phyloP scores from a whole-genome alignment of 495 filamentous ascomycete species.

The Lophiotrema nucula region DNA sequence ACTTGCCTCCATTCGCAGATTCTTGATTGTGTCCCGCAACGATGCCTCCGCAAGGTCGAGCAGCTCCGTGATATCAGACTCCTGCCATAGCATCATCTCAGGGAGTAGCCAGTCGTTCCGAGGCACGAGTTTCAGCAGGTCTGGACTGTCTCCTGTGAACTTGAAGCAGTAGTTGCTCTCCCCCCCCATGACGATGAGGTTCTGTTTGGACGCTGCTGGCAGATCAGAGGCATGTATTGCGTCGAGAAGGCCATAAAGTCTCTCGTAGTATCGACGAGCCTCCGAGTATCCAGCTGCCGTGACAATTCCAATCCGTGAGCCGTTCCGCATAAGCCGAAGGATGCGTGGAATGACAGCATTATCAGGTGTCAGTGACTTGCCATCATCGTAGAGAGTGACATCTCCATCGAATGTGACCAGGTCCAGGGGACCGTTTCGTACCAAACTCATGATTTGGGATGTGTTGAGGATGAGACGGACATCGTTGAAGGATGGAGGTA shows the following conservation, averaged over 20 bases:
- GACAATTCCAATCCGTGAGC: constrained; percentile 84
- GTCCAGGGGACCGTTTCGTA: constrained; percentile 63
- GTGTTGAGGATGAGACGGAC: constrained; percentile 90
- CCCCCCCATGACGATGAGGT: constrained; percentile 87
- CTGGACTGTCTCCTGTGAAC: constrained; percentile 56
- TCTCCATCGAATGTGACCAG: constrained; percentile 97
- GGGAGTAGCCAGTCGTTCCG: constrained; percentile 75
- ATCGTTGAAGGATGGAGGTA: constrained; percentile 97
- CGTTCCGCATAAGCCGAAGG: constrained; percentile 59
- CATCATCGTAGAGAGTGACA: constrained; percentile 95
- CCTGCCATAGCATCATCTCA: constrained; percentile 84
- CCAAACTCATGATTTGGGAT: constrained; percentile 84
- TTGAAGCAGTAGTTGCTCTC: constrained; percentile 82
- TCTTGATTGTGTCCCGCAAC: constrained; percentile 71
- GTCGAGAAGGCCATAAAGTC: constrained; percentile 81
- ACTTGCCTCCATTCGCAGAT: constrained; percentile 70
- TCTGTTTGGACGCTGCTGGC: constrained; percentile 62
- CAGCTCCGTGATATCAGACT: constrained; percentile 71
- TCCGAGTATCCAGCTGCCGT: constrained; percentile 96
- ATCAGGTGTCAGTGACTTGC: constrained; percentile 66
- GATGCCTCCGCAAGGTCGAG: constrained; percentile 85
- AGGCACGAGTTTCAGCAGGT: constrained; percentile 60
- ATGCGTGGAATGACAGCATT: constrained; percentile 81
- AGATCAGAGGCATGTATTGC: constrained; percentile 68
- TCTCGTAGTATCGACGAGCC: constrained; percentile 74